Base-by-base conservation (phyloP, 257 asterid species). In the Knoxia roxburghii region DNA sequence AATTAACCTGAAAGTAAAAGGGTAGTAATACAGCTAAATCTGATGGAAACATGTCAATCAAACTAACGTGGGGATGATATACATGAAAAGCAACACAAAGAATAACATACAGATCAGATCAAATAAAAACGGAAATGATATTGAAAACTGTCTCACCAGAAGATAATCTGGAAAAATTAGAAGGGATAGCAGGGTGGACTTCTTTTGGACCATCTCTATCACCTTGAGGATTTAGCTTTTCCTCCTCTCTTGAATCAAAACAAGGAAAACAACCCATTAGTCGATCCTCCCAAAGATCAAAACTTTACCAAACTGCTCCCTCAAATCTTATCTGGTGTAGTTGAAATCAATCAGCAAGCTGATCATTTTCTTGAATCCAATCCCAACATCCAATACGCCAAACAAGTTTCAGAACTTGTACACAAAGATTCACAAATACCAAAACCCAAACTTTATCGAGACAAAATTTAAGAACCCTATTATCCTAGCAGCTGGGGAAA, bases 191-290 rank as follows among this genome's bases (percentile, higher is more conserved):
- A 13, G 79, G 82, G 69, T 80, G 91, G 50, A 77, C 81, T 78
- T 85, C 89, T 73, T 78, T 81, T 59, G 71, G 95, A 77, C 86
- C 90, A 71, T 84, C 89, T 43, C 87, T 82, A 13, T 69, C 84
- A 52, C 74, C 73, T 61, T 68, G 81, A 48, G 89, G 87, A 77
- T 88, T 85, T 62, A 90, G 80, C 75, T 81, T 88, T 64, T 86
- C 95, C 77, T 81, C 97, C 72, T 93, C 95, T 54, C 82, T 84
- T 21, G 97, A 84, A 71, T 86, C 99, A 78, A 93, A 93, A 75
- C 99, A 93, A 68, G 95, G 86, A 82, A 93, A 93, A 72, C 99
- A 93, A 64, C 97, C 97, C 99, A 93, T 93, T 65, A 74, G 54
- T 68, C 76, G 60, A 66, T 26, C 27, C 52, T 37, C 73, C 78